Evolutionary conservation across 306 rosid genomes (phyloP), one percentile per base, ranked within the genome.

Genomic region (Erythrophleum fordii): DNA sequence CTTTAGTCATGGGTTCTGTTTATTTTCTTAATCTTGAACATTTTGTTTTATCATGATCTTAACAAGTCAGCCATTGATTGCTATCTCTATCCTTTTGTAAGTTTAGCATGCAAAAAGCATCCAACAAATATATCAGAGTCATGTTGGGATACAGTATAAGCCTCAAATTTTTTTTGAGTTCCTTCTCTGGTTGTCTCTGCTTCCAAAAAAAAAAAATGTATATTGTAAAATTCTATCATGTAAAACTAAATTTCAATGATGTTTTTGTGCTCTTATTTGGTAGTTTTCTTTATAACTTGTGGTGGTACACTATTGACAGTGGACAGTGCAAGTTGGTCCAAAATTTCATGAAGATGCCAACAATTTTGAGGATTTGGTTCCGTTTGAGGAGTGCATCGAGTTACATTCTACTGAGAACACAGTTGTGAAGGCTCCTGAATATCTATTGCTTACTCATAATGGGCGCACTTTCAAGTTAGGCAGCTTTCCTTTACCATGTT

Each of bases 391-490:
- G 87, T 95, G 96, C 75, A 88, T 95, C 41, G 95, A 90, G 84
- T 78, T 95, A 67, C 84, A 81, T 83, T 89, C 96, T 77, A 90
- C 92, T 81, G 96, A 88, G 0, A 83, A 84, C 39, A 77, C 87
- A 44, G 91, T 95, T 79, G 90, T 95, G 87, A 90, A 92, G 83
- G 88, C 85, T 68, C 95, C 99, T 62, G 93, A 91, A 68, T 93
- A 88, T 86, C 85, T 95, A 29, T 86, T 95, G 80, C 98, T 95
- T 78, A 95, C 94, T 81, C 90, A 95, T 81, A 95, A 93, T 86
- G 98, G 99, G 53, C 99, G 99, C 46, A 85, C 78, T 90, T 89
- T 93, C 93, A 93, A 89, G 99, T 95, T 83, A 87, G 96, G 90
- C 37, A 58, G 44, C 84, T 20, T 85, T 78, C 73, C 69, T 76